Percentiles rank a stretch among this genome's conserved stretches.
Conservation (phyloP, 345 rosid species). For the Lenwebbia sp. region DNA sequence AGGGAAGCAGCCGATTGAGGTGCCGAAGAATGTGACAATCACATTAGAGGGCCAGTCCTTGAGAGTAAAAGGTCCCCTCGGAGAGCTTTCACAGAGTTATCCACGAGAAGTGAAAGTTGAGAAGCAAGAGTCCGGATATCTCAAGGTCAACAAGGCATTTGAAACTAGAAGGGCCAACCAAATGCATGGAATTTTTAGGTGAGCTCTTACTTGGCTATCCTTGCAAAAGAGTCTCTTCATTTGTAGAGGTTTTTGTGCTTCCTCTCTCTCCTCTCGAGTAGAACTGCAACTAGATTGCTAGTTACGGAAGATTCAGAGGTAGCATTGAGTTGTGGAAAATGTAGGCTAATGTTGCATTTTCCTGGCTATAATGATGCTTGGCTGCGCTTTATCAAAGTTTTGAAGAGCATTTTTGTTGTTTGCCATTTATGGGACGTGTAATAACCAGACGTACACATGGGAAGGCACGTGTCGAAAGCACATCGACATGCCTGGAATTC, state of each 20-base stretch:
- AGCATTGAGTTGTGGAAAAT: not conserved
- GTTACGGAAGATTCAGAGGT: not conserved
- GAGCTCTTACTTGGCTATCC: constrained; percentile 4
- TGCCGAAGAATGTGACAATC: constrained; percentile 71
- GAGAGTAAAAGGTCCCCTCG: constrained; percentile 83
- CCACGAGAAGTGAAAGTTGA: constrained; percentile 74
- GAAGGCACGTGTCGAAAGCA: no score
- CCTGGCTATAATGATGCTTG: not conserved
- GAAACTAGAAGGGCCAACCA: constrained; percentile 91
- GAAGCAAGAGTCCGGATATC: constrained; percentile 50
- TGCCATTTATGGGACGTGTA: no score
- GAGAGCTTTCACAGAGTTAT: constrained; percentile 62
- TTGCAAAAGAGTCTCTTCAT: not conserved
- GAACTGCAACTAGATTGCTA: not conserved
- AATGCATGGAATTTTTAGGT: constrained; percentile 99
- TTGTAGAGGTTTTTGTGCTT: not conserved
- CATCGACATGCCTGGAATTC: constrained; percentile 1
- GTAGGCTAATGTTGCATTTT: not conserved
- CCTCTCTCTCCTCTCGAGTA: not conserved
- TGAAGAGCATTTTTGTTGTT: not conserved
- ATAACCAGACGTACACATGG: no score
- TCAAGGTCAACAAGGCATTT: constrained; percentile 56
- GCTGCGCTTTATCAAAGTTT: not conserved
- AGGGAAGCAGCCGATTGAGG: constrained; percentile 73
- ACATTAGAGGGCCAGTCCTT: constrained; percentile 57